Percentiles rank a stretch among this genome's conserved stretches.
These are phyloP conservation scores for Penicillium sp. DNA, from an alignment of 2,329 filamentous ascomycete species.

Conservation along the genomic window DNA sequence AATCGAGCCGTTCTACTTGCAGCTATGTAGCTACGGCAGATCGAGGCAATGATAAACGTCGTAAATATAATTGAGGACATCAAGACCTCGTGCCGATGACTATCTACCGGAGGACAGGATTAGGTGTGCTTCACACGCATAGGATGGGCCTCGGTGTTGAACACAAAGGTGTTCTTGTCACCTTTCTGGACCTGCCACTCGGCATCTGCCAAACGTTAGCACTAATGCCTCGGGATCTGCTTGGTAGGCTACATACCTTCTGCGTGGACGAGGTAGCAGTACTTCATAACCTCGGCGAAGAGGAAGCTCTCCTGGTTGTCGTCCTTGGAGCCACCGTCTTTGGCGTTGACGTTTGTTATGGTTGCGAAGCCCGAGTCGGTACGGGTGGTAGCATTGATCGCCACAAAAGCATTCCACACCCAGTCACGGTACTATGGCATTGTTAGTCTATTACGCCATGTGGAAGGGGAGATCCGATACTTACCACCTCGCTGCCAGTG, in stretches of 20 bases:
- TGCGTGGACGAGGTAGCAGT: constrained; percentile 67
- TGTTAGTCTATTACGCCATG: constrained; percentile 7
- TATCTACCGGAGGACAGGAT: constrained; percentile 1
- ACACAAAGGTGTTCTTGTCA: constrained; percentile 53
- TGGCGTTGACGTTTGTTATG: constrained; percentile 61
- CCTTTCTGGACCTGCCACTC: constrained; percentile 53
- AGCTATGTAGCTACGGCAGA: neutral
- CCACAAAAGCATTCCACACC: constrained; percentile 73
- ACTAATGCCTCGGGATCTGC: neutral
- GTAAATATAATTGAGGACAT: constrained; percentile 7
- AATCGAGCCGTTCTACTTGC: no score
- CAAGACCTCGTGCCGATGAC: neutral
- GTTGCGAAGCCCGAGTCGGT: constrained; percentile 64
- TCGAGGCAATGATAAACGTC: neutral
- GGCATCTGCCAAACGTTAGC: constrained; percentile 46
- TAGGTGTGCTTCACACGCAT: constrained; percentile 18
- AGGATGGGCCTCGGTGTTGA: constrained; percentile 64
- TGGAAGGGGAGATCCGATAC: neutral
- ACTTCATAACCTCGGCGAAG: constrained; percentile 85
- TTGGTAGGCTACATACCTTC: constrained; percentile 23
- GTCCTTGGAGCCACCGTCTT: constrained; percentile 55
- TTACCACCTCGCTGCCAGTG: constrained; percentile 61
- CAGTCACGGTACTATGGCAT: constrained; percentile 64
- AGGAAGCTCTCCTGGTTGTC: constrained; percentile 84
- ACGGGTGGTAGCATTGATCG: constrained; percentile 60